These are phyloP conservation scores for Trametes meyenii DNA, from an alignment of 768 basidiomycete genomes.

Conservation along the genomic window DNA sequence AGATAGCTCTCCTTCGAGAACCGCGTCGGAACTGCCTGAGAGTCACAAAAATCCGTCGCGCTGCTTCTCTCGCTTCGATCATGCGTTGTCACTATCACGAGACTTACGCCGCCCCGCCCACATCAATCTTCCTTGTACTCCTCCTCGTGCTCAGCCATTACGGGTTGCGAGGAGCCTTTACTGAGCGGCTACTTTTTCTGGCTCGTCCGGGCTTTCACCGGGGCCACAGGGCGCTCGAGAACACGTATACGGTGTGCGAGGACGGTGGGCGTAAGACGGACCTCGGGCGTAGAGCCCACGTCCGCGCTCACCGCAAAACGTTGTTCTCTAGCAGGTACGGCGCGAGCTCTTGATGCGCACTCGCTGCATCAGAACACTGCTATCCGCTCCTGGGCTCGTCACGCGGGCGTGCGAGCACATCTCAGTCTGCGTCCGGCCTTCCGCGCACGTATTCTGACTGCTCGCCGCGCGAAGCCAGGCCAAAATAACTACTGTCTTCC, in stretches of 20 bases:
- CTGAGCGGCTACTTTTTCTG: neutral
- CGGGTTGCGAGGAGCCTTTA: neutral
- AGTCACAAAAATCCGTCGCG: conserved; percentile 7
- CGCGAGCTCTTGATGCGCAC: conserved; percentile 10
- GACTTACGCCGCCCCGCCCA: conserved; percentile 3
- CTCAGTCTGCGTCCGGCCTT: neutral
- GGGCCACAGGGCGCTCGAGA: conserved; percentile 2
- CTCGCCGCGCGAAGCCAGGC: neutral
- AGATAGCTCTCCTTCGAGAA: conserved; percentile 11
- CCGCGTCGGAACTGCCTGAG: neutral
- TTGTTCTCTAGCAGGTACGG: neutral
- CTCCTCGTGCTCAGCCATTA: conserved; percentile 1
- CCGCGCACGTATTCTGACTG: conserved; percentile 12
- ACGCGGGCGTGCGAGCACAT: conserved; percentile 13
- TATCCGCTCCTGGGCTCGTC: conserved; percentile 6
- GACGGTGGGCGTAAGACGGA: conserved; percentile 8
- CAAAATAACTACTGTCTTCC: conserved; percentile 19
- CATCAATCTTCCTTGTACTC: conserved; percentile 17
- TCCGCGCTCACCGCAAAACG: neutral
- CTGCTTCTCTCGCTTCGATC: conserved; percentile 18
- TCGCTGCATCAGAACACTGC: conserved; percentile 12
- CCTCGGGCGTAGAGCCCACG: neutral
- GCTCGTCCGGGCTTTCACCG: conserved; percentile 18
- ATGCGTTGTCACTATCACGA: conserved; percentile 20
- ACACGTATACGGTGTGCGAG: neutral